Evolutionary conservation across 129 eudicot genomes (phyloP), one percentile per base, ranked within the genome.

Genomic region (Pseudognaphalium luteoalbum): DNA sequence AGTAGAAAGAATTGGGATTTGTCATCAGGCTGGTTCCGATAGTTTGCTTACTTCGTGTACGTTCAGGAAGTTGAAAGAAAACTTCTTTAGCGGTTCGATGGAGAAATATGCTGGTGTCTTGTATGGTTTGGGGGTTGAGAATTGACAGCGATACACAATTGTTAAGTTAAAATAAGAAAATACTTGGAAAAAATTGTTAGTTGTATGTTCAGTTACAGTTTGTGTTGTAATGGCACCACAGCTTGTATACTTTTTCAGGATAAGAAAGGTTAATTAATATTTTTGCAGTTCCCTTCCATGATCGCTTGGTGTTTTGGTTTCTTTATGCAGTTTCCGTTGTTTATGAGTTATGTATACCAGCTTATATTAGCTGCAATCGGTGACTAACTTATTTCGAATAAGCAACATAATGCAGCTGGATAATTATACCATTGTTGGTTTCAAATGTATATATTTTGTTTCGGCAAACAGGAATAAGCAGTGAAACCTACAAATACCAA

Each of bases 11-110:
- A 73, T 92, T 70, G 98, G 98, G 73, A 78, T 92, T 42, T 86
- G 87, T 70, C 98, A 92, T 63, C 98, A 92, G 81, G 98, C 98
- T 17, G 96, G 98, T 70, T 92, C 98, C 25, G 98, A 92, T 77
- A 92, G 96, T 80, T 87, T 92, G 90, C 96, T 92, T 68, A 90
- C 96, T 0, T 83, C 93, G 33, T 86, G 84, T 76, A 80, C 93
- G 14, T 92, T 92, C 87, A 86, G 83, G 92, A 92, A 92, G 88
- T 81, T 92, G 88, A 92, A 86, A 75, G 91, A 87, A 79, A 83
- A 76, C 74, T 87, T 87, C 92, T 92, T 92, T 76, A 85, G 88
- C 35, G 98, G 93, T 51, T 87, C 97, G 11, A 22, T 92, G 84
- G 93, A 89, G 79, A 87, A 86, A 72, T 89, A 89, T 74, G 86